Base-by-base conservation (phyloP, 768 basidiomycete species). In the Tephrocybe sp. region DNA sequence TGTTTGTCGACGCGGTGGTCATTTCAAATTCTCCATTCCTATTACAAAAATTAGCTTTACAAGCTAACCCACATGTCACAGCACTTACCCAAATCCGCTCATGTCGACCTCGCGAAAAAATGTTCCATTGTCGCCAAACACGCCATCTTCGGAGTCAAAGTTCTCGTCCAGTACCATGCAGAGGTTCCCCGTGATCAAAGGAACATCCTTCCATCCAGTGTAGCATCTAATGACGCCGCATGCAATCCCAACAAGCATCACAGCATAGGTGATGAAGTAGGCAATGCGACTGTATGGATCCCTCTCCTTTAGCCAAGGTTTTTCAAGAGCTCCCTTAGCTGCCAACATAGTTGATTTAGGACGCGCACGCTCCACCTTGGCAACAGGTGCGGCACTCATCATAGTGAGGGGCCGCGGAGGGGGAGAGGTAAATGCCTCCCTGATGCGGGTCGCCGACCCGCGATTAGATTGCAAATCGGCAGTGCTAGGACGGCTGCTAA, bases 21-120 rank as follows among this genome's bases (percentile, higher is more conserved):
- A 92, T 93, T 58, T 92, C 86, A 57, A 95, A 95, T 60, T 92
- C 83, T 27, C 83, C 84, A 54, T 89, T 89, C 11, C 88, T 88
- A 44, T 12, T 38, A 21, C 34, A 34, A 28, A 27, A 48, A 19
- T 51, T 27, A 53, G 32, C 22, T 42, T 54, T 41, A 47, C 50
- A 27, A 13, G 16, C 35, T 7, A 45, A 35, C 30, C 26, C 26
- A 41, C 49, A 37, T 4, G 57, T 15, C 38, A 35, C 42, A 44
- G 16, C 13, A 63, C 82, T 46, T 62, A 87, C 87, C 91, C 91
- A 64, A 87, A 96, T 3, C 93, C 93, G 51, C 90, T 87, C 71
- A 93, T 79, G 54, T 89, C 86, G 22, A 93, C 81, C 60, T 95
- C 91, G 15, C 80, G 78, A 58, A 82, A 78, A 79, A 91, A 93